A percentile compares a stretch with the other conserved stretches of the same genome.
phyloP scores from a whole-genome alignment of 2,329 filamentous ascomycete genomes.

The Phoma sp. region DNA sequence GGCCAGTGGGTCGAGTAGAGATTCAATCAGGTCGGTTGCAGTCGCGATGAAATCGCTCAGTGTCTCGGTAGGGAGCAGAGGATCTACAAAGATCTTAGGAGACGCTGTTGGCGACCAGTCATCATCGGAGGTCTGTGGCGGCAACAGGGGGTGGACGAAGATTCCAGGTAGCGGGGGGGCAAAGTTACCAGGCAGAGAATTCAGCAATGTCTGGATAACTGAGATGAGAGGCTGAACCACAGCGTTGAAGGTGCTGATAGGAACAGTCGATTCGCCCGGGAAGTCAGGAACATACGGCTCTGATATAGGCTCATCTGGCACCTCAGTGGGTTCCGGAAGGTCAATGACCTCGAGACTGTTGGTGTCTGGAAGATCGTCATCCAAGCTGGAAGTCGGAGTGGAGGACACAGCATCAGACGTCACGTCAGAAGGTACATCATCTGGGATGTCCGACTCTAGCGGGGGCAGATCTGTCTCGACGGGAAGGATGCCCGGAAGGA shows the following conservation, averaged over 20 bases:
- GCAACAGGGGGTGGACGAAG: conserved; percentile 2
- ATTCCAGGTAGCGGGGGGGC: conserved; percentile 1
- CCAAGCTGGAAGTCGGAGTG: not conserved
- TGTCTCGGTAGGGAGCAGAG: not conserved
- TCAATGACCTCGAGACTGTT: conserved; percentile 12
- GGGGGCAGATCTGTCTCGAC: conserved; percentile 7
- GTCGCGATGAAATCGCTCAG: not conserved
- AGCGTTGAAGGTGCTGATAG: conserved; percentile 10
- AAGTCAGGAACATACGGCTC: not conserved
- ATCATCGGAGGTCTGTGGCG: too few relatives aligned
- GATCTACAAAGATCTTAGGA: conserved; percentile 6
- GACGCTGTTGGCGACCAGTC: not conserved
- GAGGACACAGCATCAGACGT: not conserved
- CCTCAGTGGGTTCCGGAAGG: conserved; percentile 5
- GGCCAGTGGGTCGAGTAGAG: not conserved
- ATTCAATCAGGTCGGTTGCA: not conserved
- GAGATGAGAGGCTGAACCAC: conserved; percentile 5
- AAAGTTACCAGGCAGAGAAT: conserved; percentile 2
- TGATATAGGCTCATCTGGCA: not conserved
- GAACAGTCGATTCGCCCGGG: conserved; percentile 5
- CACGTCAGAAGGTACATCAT: not conserved
- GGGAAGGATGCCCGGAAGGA: conserved; percentile 3
- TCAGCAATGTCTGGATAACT: conserved; percentile 10
- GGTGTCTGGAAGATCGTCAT: conserved; percentile 1
- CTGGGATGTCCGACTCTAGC: not conserved